Evolutionary conservation across 164 flowering plant species (phyloP), one percentile per base, ranked within the genome.

Genomic region (Vitis labrusca): DNA sequence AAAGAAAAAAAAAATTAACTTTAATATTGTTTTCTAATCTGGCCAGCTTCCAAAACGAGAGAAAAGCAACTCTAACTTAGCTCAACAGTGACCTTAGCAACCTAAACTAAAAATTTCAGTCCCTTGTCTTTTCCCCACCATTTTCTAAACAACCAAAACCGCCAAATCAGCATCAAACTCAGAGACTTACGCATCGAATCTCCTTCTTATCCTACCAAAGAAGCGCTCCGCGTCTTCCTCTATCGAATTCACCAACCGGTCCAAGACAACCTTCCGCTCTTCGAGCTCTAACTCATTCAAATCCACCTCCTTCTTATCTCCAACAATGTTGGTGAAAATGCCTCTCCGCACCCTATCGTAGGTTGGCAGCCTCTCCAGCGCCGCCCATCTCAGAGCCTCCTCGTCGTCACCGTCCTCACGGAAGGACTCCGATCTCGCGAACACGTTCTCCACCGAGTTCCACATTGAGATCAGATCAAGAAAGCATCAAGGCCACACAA

Each of bases 351-450:
- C 92, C 5, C 99, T 81, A 10, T 70, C 70, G 70, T 87, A 91
- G 9, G 99, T 93, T 15, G 97, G 99, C 49, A 95, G 76, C 72
- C 99, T 70, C 86, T 95, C 93, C 70, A 95, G 76, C 65, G 96
- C 99, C n/a, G 97, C 99, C 99, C 98, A 95, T 49, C 82, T 69
- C 8, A 95, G 80, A 47, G 89, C 99, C 79, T 89, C 92, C 84
- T 92, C 99, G 32, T 94, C 99, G 10, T 84, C 89, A 0, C 74
- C 86, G 0, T 77, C 88, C 67, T 90, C 96, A 63, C 83, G 70
- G 61, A 80, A 88, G 49, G 98, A 90, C 71, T 71, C 68, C 76
- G 96, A 73, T 63, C 96, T 72, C 27, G 87, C 70, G 65, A 89
- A 88, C 61, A 73, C 84, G 56, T 80, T 86, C 73, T 88, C 97